Evolutionary conservation across 1,139 yeast genomes (phyloP).

Genomic region (Suhomyces terraborum): DNA sequence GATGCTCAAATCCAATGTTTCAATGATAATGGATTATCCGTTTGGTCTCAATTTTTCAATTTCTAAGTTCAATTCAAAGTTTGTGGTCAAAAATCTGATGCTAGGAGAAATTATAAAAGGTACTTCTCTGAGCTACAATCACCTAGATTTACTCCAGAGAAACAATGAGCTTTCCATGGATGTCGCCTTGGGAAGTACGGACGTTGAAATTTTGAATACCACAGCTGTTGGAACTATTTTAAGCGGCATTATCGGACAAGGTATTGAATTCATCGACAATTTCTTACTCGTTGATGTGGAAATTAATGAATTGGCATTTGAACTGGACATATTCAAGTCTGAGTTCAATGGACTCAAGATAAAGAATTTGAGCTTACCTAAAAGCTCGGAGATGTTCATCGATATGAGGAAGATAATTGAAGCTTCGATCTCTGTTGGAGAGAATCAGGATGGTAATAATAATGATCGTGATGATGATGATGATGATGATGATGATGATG

Average conservation of each 20-base stretch:
- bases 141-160: conserved; percentile 11
- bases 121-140: conserved; percentile 16
- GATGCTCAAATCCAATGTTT: conserved; percentile 17
- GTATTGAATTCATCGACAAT: conserved; percentile 4
- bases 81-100: conserved; percentile 14
- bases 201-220: conserved; percentile 20
- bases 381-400: background rate
- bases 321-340: conserved; percentile 14
- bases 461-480: background rate
- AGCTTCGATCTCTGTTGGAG: background rate
- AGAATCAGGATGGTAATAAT: background rate
- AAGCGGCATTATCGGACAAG: conserved; percentile 17
- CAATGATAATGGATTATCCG: conserved; percentile 15
- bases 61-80: conserved; percentile 19
- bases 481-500: background rate
- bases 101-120: conserved; percentile 17
- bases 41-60: conserved; percentile 19
- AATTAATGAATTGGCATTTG: conserved; percentile 21
- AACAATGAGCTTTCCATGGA: conserved; percentile 14
- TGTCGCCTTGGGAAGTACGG: conserved; percentile 15
- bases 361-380: conserved; percentile 6
- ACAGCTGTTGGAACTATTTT: conserved; percentile 19
- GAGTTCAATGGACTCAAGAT: conserved; percentile 11
- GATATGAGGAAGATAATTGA: background rate
- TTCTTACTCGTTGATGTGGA: conserved; percentile 20